These are phyloP conservation scores for Alternaria alternata DNA, from an alignment of 2,329 filamentous ascomycete species.

Conservation along the genomic window DNA sequence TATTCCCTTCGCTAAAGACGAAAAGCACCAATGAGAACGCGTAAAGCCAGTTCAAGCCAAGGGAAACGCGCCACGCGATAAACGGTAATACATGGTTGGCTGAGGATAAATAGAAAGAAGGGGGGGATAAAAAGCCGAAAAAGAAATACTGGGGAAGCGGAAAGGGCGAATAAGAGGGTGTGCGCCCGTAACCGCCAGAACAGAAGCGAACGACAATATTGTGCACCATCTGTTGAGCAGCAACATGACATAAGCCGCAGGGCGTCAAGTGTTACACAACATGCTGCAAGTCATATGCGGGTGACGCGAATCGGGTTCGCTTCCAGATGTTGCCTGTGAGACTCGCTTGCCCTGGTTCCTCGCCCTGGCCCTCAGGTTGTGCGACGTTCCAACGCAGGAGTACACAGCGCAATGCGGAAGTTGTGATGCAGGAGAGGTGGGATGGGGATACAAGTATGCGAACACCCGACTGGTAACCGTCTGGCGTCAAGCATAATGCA, in stretches of 20 bases:
- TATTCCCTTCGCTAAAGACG: not conserved
- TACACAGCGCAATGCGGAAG: conserved; percentile 5
- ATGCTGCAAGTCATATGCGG: conserved; percentile 24
- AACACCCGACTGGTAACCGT: conserved; percentile 14
- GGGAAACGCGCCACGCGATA: not conserved
- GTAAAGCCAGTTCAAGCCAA: not conserved
- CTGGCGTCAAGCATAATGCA: conserved; percentile 35
- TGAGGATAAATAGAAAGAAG: not conserved
- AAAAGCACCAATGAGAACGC: not conserved
- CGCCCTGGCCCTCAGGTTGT: conserved; percentile 17
- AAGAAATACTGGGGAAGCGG: not conserved
- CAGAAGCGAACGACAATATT: conserved; percentile 24
- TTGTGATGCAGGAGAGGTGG: not conserved
- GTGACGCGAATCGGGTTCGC: conserved; percentile 17
- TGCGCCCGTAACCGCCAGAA: conserved; percentile 2
- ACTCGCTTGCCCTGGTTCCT: conserved; percentile 29
- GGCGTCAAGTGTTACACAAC: conserved; percentile 36
- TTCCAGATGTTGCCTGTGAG: not conserved
- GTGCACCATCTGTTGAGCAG: conserved; percentile 17
- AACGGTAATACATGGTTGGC: not conserved
- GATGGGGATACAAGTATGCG: conserved; percentile 15
- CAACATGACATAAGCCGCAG: not conserved
- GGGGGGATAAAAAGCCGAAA: not conserved
- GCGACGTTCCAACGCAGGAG: conserved; percentile 25
- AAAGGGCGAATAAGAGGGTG: not conserved